Base-by-base conservation (phyloP, 2,329 filamentous ascomycete species). In the Xylariaceae sp. region DNA sequence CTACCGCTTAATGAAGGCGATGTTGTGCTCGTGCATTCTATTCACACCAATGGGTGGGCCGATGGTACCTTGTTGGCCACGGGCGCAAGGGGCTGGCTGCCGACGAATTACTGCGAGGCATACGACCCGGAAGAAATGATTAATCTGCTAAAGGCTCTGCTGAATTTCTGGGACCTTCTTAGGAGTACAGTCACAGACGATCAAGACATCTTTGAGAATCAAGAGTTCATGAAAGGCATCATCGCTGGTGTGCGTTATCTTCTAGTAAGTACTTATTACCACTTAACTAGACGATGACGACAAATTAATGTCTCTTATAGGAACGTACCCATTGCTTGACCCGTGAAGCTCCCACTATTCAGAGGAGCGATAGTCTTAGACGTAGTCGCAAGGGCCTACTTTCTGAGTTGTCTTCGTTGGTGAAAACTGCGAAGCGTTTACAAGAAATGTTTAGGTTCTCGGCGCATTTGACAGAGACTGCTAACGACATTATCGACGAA, bases 11-110 rank as follows among this genome's bases (percentile, higher is more conserved):
- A 90, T 63, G 88, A 94, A 68, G 94, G 94, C 54, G 94, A 99
- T 67, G 84, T 99, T 42, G 88, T 99, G 48, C 76, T 99, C 53
- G 89, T 99, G 18, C 94, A 99, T 72, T 97, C 94, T 3, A 90
- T 97, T 62, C 94, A 99, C 73, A 94, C 91, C 56, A 99, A 97
- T 75, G 94, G 94, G 63, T 99, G 94, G 94, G 94, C 94, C 26
- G 94, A 99, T 71, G 94, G 94, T 45, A 99, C 94, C 1, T 78
- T 97, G 33, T 76, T 99, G 57, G 82, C 88, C 20, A 91, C 92
- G 2, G 93, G 93, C 21, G 88, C 89, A 44, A 83, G 94, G 63
- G 94, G 94, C 58, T 99, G 94, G 94, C 78, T 99, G 55, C 94
- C 94, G 2, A 99, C 94, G 7, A 99, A 99, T 73, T 99, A 97